phyloP scores from a whole-genome alignment of 352 stramenopile species.

The Phytophthora nicotianae region DNA sequence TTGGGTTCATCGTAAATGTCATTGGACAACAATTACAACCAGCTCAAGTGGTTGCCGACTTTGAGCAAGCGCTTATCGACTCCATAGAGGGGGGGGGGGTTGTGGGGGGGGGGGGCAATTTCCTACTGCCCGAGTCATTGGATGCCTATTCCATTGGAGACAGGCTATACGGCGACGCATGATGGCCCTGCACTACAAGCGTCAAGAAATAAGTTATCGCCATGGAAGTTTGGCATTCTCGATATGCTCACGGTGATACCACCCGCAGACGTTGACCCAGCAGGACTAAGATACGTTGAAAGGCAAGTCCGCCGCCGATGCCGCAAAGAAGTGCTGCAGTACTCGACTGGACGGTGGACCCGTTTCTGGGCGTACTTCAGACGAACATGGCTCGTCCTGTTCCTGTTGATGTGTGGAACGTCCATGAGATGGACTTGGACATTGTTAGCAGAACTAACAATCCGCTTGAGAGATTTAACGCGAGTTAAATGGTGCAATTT shows the following conservation, averaged over 20 bases:
- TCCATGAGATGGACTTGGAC: background rate
- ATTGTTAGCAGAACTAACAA: background rate
- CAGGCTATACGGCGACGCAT: conserved; percentile 9
- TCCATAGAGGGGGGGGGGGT: background rate
- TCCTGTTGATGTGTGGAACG: background rate
- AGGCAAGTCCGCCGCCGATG: background rate
- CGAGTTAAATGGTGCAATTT: no score
- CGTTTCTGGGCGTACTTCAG: background rate
- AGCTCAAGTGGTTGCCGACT: conserved; percentile 12
- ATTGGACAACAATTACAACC: conserved; percentile 9
- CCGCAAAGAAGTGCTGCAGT: background rate
- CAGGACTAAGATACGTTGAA: background rate
- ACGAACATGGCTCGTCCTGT: background rate
- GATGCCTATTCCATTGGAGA: conserved; percentile 22
- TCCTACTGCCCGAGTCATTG: conserved; percentile 5
- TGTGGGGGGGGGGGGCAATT: conserved; percentile 10
- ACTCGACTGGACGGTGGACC: background rate
- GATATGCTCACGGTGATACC: conserved; percentile 7
- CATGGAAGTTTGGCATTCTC: conserved; percentile 1
- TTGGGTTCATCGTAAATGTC: conserved; percentile 9
- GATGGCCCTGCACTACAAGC: background rate
- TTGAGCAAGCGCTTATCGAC: conserved; percentile 22
- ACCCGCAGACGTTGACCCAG: background rate
- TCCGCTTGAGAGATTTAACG: background rate
- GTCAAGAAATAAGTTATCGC: background rate